Evolutionary conservation across 768 basidiomycete species (phyloP), one percentile per base, ranked within the genome.

Genomic region (Suillus weaverae): DNA sequence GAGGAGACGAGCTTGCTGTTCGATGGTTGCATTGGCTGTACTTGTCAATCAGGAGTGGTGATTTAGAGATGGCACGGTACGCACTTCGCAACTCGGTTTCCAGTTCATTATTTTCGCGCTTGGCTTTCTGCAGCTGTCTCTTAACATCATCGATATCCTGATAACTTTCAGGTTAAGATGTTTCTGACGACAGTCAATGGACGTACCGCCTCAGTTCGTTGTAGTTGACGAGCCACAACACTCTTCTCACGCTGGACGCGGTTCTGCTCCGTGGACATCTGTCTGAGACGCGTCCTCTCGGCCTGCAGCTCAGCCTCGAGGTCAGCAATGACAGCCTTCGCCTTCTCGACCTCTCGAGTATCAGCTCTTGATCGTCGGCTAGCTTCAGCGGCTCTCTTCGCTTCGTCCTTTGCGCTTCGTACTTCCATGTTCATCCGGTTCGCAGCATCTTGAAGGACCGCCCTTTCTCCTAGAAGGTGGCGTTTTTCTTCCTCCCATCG

Each of bases 61-160:
- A 14, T 8, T 41, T 20, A 36, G 33, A 32, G 22, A 62, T 20
- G 36, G 50, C 20, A 4, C 33, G n/a, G 35, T 22, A 70, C 84
- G 33, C 72, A 90, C 92, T 82, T 77, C 90, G 84, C 51, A 94
- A 81, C 64, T 94, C 91, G 56, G 79, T 81, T 73, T 94, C 92
- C 33, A 95, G 80, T 22, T 86, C 85, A 32, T 86, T 82, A 67
- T 89, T 94, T 70, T 92, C 89, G 64, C 86, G 85, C 76, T 92
- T 94, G 74, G 86, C 79, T 62, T 81, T 82, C 51, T 88, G 85
- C 8, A 94, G 74, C 39, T 94, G 88, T 14, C 82, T 75, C 67
- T 86, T 88, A 50, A 94, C 85, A 60, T 89, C 90, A 32, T 89
- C 86, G 85, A 94, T 92, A 70, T 92, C 91, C 91, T 94, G 68